Percentiles rank a stretch among this genome's conserved stretches.
These are phyloP conservation scores for Rhynchosporium secalis DNA, from an alignment of 2,329 filamentous ascomycete genomes.

Conservation along the genomic window DNA sequence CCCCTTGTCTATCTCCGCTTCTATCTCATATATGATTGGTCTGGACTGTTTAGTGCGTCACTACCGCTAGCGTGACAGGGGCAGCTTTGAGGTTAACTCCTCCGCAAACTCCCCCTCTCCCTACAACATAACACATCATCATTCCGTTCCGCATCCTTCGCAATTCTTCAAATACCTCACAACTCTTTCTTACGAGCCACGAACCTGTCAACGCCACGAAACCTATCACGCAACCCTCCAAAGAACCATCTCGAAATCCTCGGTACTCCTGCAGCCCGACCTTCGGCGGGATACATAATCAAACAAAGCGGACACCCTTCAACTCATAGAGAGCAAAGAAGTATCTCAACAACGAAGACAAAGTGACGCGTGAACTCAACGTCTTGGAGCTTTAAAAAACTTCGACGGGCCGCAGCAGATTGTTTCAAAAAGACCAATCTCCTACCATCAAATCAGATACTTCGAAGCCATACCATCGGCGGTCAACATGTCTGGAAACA, in stretches of 20 bases:
- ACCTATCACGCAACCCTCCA: not conserved
- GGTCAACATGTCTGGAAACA: slow-evolving; percentile 44
- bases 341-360: slow-evolving; percentile 22
- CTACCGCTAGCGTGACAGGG: not conserved
- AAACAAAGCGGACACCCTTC: slow-evolving; percentile 18
- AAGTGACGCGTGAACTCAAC: slow-evolving; percentile 11
- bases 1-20: not conserved
- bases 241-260: not conserved
- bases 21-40: not conserved
- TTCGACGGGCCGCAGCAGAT: slow-evolving; percentile 28
- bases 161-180: slow-evolving; percentile 4
- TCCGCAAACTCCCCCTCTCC: not conserved
- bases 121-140: not conserved
- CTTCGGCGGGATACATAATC: slow-evolving; percentile 11
- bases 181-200: not conserved
- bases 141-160: not conserved
- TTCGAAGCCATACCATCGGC: not conserved
- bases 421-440: slow-evolving; percentile 21
- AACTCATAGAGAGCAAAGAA: slow-evolving; percentile 22
- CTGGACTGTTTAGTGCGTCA: not conserved
- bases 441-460: not conserved
- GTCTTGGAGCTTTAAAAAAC: slow-evolving; percentile 32
- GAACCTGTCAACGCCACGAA: not conserved
- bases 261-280: not conserved
- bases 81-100: slow-evolving; percentile 2